These are phyloP conservation scores for Pestalotiopsis sp. DNA, from an alignment of 2,329 filamentous ascomycete genomes.

Conservation along the genomic window DNA sequence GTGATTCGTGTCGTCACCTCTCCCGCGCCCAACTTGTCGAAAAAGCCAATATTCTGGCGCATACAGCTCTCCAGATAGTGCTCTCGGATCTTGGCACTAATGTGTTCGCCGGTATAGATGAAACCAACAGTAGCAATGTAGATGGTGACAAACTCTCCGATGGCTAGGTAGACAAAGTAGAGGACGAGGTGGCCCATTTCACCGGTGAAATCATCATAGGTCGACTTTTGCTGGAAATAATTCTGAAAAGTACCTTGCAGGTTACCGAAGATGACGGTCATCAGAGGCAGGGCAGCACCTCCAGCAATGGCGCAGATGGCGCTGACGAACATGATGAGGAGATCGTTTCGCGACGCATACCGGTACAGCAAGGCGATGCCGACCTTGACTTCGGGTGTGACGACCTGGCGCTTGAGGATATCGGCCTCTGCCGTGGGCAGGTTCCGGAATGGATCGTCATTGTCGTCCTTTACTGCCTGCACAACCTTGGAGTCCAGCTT, in stretches of 20 bases:
- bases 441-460: slow-evolving; percentile 61
- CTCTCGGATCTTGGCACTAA: slow-evolving; percentile 77
- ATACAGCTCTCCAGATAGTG: slow-evolving; percentile 84
- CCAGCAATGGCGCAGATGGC: slow-evolving; percentile 68
- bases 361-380: slow-evolving; percentile 69
- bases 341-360: slow-evolving; percentile 69
- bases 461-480: slow-evolving; percentile 39
- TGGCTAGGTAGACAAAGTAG: slow-evolving; percentile 84
- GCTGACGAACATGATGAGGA: slow-evolving; percentile 65
- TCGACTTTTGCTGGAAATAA: slow-evolving; percentile 55
- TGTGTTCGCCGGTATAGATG: slow-evolving; percentile 83
- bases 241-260: slow-evolving; percentile 73
- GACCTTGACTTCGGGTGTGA: slow-evolving; percentile 65
- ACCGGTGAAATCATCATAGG: slow-evolving; percentile 58
- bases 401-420: slow-evolving; percentile 70
- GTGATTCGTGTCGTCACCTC: slow-evolving; percentile 96
- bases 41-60: slow-evolving; percentile 88
- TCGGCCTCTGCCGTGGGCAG: slow-evolving; percentile 67
- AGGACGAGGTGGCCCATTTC: slow-evolving; percentile 68
- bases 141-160: slow-evolving; percentile 76
- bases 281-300: slow-evolving; percentile 76
- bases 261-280: slow-evolving; percentile 81
- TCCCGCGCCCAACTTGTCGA: slow-evolving; percentile 89
- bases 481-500: slow-evolving; percentile 49
- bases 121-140: slow-evolving; percentile 87